Base-by-base conservation (phyloP, 768 basidiomycete genomes). In the Clavulina sp. region DNA sequence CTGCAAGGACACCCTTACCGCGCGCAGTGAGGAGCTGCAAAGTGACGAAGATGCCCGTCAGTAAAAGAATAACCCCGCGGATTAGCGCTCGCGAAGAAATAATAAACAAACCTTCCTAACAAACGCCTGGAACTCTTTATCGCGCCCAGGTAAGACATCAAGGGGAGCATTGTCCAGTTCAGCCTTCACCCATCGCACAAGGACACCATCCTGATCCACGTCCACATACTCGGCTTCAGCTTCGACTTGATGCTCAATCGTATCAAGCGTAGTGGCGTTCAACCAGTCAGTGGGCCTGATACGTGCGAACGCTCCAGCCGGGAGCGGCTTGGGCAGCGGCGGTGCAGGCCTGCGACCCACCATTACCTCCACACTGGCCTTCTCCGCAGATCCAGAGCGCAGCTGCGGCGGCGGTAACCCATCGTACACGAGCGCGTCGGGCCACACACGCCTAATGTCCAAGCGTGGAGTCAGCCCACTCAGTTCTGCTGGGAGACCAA, bases 391-490 rank as follows among this genome's bases (percentile, higher is more conserved):
- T 2, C 28, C 29, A 32, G 54, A 32, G 5, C 53, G 56, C 21
- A 59, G 57, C 2, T 41, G 34, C 0, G 68, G 64, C 4, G 77
- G 73, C 0, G 74, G 71, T 21, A 76, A 74, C 2, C 85, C 85
- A 56, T 89, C 85, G 53, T 76, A 87, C 3, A 88, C 71, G 4
- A 87, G 63, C 26, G 82, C 78, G 60, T 89, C 85, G 0, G 85
- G 84, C 52, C 82, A 69, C 26, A 86, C 73, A 40, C 49, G 46
- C 28, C 47, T 24, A n/a, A 56, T 47, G 33, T 50, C 48, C 3
- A 53, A 34, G 19, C 16, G 28, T 44, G 68, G 72, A 4, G 66
- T 72, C 19, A 86, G 78, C 40, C 77, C 65, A 51, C 81, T 63
- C 63, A 89, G 74, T 41, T 82, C 83, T 40, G 63, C 66, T 1